These are phyloP conservation scores for Carex sylvatica DNA, from an alignment of 202 grass and related monocot species.

Conservation along the genomic window DNA sequence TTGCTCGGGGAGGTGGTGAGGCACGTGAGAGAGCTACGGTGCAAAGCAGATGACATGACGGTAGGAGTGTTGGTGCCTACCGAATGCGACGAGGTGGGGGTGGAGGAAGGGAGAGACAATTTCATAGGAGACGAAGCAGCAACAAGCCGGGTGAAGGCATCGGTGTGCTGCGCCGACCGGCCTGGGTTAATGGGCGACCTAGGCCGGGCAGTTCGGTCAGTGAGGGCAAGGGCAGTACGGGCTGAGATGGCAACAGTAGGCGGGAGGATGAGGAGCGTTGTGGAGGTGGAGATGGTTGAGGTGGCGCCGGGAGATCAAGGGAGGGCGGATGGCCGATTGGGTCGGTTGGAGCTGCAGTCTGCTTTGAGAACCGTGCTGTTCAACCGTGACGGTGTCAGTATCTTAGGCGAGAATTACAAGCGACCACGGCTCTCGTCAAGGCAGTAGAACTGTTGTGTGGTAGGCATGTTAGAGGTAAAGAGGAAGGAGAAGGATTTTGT, in stretches of 20 bases:
- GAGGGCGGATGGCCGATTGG: constrained; percentile 7
- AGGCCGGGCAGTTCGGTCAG: constrained; percentile 62
- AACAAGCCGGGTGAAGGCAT: constrained; percentile 48
- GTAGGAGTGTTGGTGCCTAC: constrained; percentile 52
- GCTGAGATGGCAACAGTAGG: constrained; percentile 84
- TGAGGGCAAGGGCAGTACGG: constrained; percentile 61
- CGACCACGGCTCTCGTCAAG: constrained; percentile 47
- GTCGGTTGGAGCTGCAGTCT: constrained; percentile 45
- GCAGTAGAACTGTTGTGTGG: constrained; percentile 16
- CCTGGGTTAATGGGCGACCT: constrained; percentile 86
- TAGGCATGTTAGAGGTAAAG: neutral
- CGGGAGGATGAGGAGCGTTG: constrained; percentile 61
- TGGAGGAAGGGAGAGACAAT: constrained; percentile 43
- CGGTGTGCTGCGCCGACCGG: constrained; percentile 90
- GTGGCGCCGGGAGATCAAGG: constrained; percentile 9
- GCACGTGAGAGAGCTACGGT: constrained; percentile 69
- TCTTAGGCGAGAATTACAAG: constrained; percentile 57
- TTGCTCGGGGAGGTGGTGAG: constrained; percentile 91
- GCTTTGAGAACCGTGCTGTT: constrained; percentile 71
- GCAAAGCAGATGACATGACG: constrained; percentile 41
- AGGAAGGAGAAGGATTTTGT: neutral
- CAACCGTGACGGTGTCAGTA: constrained; percentile 39
- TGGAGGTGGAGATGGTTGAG: constrained; percentile 58
- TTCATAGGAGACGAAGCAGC: constrained; percentile 16
- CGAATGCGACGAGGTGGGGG: constrained; percentile 74